Evolutionary conservation across 768 basidiomycete species (phyloP), one percentile per base, ranked within the genome.

Genomic region (Lanmaoa pseudosensibilis): DNA sequence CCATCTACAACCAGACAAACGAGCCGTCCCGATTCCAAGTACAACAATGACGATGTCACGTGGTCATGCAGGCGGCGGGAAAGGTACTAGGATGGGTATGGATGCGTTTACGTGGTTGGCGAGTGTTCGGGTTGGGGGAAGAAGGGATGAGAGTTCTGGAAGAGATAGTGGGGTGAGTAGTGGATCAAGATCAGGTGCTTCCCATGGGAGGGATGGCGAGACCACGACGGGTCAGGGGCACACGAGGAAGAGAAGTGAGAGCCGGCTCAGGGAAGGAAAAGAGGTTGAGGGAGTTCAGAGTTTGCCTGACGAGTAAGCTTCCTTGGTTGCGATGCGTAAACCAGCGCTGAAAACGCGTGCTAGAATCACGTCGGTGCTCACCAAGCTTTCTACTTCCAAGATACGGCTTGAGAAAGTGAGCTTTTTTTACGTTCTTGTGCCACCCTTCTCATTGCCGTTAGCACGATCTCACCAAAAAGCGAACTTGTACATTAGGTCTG

Each of bases 361-460:
- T 55, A 92, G 90, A 70, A 84, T 93, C 58, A 89, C 87, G 2
- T 80, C 83, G 9, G 91, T 90, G 9, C 74, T 90, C 33, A 84
- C 79, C 7, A 85, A 82, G 61, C 78, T 94, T 23, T 72, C 80
- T 9, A 75, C 83, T 0, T 81, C 83, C 10, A 90, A 89, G 66
- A 84, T 93, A 65, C 90, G 87, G 58, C 83, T 95, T 12, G 94
- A 96, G 68, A 94, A 92, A 80, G 92, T 88, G 52, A 13, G 72
- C n/a, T n/a, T 47, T n/a, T 18, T 46, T 33, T 44, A 5, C 36
- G 50, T 23, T 40, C 50, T 64, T 16, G 33, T 40, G 12, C 33
- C 7, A 43, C 19, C 9, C n/a, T 25, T 25, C 68, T 61, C 7
- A 61, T 32, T 18, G 45, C 40, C 47, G 48, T 3, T 60, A 88